Base-by-base conservation (phyloP, 176 grass and related monocot species). In the Elymus sibiricus region DNA sequence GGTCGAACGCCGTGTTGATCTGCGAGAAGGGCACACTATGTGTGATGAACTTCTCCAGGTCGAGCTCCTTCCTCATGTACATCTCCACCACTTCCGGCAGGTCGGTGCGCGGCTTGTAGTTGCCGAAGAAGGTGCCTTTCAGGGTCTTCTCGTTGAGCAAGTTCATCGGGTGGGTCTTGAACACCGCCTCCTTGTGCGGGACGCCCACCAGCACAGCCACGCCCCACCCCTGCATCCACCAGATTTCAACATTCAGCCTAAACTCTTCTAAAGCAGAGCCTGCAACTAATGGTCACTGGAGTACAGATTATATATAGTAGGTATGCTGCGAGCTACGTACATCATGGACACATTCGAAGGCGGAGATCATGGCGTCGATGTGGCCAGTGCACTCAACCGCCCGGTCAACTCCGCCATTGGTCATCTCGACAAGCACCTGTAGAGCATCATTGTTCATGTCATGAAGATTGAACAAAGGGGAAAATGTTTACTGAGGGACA, bases 41-140 rank as follows among this genome's bases (percentile, higher is more conserved):
- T 0, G 95, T 97, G 74, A 97, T 97, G 85, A 97, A 97, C 75
- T 94, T 97, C 88, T 97, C 95, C 70, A 94, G 19, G 42, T 94
- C 95, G 16, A 97, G 69, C 84, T 94, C 88, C 73, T 76, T 76
- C 15, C 43, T 76, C 73, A 76, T 76, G 73, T 76, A 76, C 73
- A 76, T 76, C 26, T 76, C 73, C 4, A 53, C 73, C 0, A 76
- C 73, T 15, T 51, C 26, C 2, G 73, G 73, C 4, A 76, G 73
- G 44, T 32, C 44, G 3, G 73, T 76, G 73, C 73, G 73, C 5
- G 73, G 73, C 73, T 76, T 76, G 73, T 76, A 97, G 82, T 97
- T 90, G 8, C 95, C 95, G 16, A 89, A 97, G 86, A 97, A 97
- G 59, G 95, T 97, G 2, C 95, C 95, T 80, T 97, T 97, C 6